Base-by-base conservation (phyloP, 352 stramenopile species). In the Pythium inflatum region DNA sequence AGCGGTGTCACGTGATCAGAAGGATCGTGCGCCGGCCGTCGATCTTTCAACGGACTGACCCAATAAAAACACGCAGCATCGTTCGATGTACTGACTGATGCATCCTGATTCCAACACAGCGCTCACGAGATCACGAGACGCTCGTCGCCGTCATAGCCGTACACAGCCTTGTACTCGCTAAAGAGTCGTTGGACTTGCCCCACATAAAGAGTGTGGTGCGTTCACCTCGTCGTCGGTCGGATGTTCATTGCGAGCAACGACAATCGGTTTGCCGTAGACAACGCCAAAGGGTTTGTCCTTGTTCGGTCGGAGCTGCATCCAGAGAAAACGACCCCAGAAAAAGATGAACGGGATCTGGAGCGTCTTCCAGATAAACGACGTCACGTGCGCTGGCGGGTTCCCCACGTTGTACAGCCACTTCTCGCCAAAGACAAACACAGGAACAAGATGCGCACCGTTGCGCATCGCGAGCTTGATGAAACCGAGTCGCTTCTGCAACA, bases 321-420 rank as follows among this genome's bases (percentile, higher is more conserved):
- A 93, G 56, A 89, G 75, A 73, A 90, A 88, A 28, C 81, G 80
- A 1, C 85, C 85, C 85, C 85, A 93, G 67, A 93, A 93, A 40
- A 91, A 70, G 59, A 91, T 87, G 62, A 91, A 72, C 12, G 85
- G 85, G 53, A 91, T 83, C 66, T 88, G 82, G 59, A 91, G 64
- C 53, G 75, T 87, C 71, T 87, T 87, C 58, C 81, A 77, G 63
- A 87, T 81, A 36, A 90, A 82, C 24, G 80, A 70, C 67, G 62
- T n/a, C n/a, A n/a, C n/a, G 65, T 87, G 70, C 24, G 34, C 34
- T 41, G 85, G 77, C 49, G 85, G 85, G 43, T 85, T 93, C 81
- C 81, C 90, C 67, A 91, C 78, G 31, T 88, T 90, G 76, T 90
- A 91, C 13, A 91, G 74, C 75, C 80, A 91, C 72, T 93, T 93